phyloP scores from a whole-genome alignment of 2,329 filamentous ascomycete genomes.

The Phialocephala sp. region DNA sequence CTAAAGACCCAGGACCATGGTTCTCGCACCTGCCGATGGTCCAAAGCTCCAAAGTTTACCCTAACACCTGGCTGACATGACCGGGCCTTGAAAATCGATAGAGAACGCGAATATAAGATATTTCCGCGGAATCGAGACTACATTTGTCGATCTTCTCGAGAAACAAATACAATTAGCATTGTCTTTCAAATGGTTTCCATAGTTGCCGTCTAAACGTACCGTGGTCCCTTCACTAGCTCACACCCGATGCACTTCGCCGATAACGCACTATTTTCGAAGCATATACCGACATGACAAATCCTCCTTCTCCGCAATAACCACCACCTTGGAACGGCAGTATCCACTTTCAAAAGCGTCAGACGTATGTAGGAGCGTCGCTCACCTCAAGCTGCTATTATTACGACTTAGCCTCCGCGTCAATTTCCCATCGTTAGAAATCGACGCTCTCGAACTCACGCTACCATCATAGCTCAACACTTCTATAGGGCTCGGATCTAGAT shows the following conservation, averaged over 20 bases:
- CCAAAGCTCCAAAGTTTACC: not conserved
- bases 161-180: not conserved
- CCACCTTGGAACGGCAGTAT: not conserved
- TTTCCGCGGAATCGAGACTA: not conserved
- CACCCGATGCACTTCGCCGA: not conserved
- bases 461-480: not conserved
- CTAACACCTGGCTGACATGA: not conserved
- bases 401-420: no score
- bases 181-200: not conserved
- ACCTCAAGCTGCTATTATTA: no score
- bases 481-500: conserved; percentile 11
- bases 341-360: not conserved
- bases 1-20: conserved; percentile 2
- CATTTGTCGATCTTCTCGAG: not conserved
- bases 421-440: not conserved
- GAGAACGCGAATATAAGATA: not conserved
- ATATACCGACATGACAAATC: not conserved
- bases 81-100: not conserved
- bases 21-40: not conserved
- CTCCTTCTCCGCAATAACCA: not conserved
- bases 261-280: not conserved
- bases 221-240: not conserved
- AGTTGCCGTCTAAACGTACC: not conserved
- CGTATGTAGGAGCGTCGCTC: no score
- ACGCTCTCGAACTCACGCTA: not conserved